phyloP scores from a whole-genome alignment of 176 grass and related monocot species.

The Oryza longistaminata region DNA sequence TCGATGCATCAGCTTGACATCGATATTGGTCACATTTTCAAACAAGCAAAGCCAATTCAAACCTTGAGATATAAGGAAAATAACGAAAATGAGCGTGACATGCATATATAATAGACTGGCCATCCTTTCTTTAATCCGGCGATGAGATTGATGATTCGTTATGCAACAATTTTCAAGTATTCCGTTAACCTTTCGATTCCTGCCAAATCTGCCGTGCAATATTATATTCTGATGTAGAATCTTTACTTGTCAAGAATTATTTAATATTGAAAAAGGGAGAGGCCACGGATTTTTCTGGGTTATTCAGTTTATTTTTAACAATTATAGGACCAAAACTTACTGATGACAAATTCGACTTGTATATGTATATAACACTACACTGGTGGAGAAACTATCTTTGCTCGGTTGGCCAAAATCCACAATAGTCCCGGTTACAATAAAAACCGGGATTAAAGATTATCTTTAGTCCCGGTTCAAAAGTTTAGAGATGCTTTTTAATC shows the following conservation, averaged over 20 bases:
- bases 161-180: slow-evolving; percentile 4
- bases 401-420: too few relatives aligned
- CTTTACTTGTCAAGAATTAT: background rate
- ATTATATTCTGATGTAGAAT: background rate
- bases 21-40: background rate
- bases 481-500: too few relatives aligned
- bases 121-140: background rate
- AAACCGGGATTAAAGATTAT: too few relatives aligned
- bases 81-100: slow-evolving; percentile 15
- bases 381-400: too few relatives aligned
- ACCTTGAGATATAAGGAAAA: slow-evolving; percentile 30
- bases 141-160: slow-evolving; percentile 4
- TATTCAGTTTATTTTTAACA: background rate
- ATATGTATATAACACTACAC: too few relatives aligned
- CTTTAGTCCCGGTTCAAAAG: too few relatives aligned
- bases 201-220: slow-evolving; percentile 14
- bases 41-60: background rate
- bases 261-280: background rate
- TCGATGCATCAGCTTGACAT: background rate
- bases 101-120: background rate
- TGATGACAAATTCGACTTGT: background rate
- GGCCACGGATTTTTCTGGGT: background rate
- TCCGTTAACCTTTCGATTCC: slow-evolving; percentile 31
- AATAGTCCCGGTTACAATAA: too few relatives aligned
- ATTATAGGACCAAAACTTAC: background rate